Evolutionary conservation across 805 yeast genomes (phyloP), one percentile per base, ranked within the genome.

Genomic region (Ogataea ganodermae): DNA sequence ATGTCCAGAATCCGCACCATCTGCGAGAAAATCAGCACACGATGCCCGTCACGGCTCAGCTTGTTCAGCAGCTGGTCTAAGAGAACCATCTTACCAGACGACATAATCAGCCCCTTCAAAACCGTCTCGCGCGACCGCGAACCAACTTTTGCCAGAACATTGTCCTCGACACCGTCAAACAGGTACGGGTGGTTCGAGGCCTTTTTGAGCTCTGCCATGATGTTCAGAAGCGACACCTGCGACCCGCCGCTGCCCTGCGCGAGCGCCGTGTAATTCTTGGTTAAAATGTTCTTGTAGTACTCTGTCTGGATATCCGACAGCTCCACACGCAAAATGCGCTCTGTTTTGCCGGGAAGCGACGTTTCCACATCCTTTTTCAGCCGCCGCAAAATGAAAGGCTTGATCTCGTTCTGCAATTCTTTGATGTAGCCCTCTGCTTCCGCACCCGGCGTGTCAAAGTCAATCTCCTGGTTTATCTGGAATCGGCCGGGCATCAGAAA

Each of bases 1-100:
- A 94, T 94, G 64, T 94, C 99, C 55, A 94, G 76, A 79, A 94
- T 90, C 58, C 97, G 76, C 22, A 94, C 99, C 99, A 94, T 94
- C 66, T 94, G 99, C 14, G 95, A 84, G 68, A 94, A 94, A 51
- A 94, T 91, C 47, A 94, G 75, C 3, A 94, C 99, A 53, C 99
- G 77, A 63, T 94, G 99, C 3, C 98, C 98, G 68, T 94, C 99
- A 62, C 87, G 86, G 52, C 83, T 80, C 62, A 94, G 75, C 53
- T 96, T 77, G 3, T 89, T 86, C 50, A 94, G 75, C 32, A 94
- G 73, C 66, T 94, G 91, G 69, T 94, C 99, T 43, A 94, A 72
- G 40, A 94, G 74, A 6, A 94, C 99, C 99, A 94, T 94, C 65
- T 94, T 94, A 59, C 99, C 99, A 6, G 96, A 88, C 14, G 95